These are phyloP conservation scores for Phytopythium kandeliae DNA, from an alignment of 352 stramenopile genomes.

Conservation along the genomic window DNA sequence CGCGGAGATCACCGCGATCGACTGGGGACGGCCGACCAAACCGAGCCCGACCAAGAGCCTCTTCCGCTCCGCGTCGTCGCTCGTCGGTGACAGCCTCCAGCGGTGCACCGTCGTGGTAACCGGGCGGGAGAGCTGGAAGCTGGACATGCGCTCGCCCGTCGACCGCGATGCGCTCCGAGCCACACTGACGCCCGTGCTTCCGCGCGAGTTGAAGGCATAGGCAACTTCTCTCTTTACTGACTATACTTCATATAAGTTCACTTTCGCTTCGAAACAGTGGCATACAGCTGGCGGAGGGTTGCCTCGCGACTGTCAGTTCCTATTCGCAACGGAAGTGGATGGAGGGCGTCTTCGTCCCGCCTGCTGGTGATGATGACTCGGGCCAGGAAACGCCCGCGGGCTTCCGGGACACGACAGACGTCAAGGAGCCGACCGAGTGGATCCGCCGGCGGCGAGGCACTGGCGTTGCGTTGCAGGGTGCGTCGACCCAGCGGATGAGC, in stretches of 20 bases:
- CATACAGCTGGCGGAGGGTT: background rate
- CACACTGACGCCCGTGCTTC: constrained; percentile 9
- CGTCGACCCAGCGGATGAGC: constrained; percentile 45
- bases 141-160: constrained; percentile 35
- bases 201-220: constrained; percentile 5
- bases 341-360: constrained; percentile 23
- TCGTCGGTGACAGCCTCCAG: constrained; percentile 16
- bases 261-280: background rate
- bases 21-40: constrained; percentile 12
- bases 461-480: constrained; percentile 15
- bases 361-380: constrained; percentile 18
- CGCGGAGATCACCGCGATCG: constrained; percentile 31
- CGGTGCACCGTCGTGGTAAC: constrained; percentile 18
- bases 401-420: constrained; percentile 47
- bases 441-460: constrained; percentile 31
- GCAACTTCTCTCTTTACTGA: background rate
- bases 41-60: constrained; percentile 12
- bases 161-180: constrained; percentile 27
- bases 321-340: background rate
- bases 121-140: constrained; percentile 26
- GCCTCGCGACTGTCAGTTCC: background rate
- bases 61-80: constrained; percentile 23
- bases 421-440: constrained; percentile 14
- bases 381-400: constrained; percentile 54
- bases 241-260: background rate